A percentile compares a stretch with the other conserved stretches of the same genome.
Evolutionary conservation across 106 monocot genomes (phyloP).

Genomic region (Phalaenopsis equestris): DNA sequence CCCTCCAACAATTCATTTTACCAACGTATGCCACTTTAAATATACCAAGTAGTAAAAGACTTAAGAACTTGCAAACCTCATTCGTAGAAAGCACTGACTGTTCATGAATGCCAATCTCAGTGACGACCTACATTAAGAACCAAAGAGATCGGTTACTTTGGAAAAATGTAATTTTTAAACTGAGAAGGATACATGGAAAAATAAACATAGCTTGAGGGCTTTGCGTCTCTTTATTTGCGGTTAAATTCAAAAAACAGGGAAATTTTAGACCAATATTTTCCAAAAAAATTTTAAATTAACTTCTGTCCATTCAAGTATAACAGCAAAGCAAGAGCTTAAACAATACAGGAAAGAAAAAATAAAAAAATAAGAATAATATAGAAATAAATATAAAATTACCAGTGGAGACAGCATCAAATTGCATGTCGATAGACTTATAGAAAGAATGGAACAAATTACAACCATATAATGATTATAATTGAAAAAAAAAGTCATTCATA

Average conservation of each 20-base stretch:
- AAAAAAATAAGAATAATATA: not conserved
- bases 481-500: not conserved
- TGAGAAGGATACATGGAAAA: not conserved
- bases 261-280: not conserved
- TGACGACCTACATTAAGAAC: slow-evolving; percentile 13
- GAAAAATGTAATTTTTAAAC: not conserved
- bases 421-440: not conserved
- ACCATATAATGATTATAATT: not conserved
- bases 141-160: not conserved
- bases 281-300: not conserved
- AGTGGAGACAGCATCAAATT: not conserved
- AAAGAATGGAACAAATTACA: not conserved
- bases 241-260: not conserved
- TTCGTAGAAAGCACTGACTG: slow-evolving; percentile 7
- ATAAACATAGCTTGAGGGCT: not conserved
- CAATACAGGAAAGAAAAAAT: not conserved
- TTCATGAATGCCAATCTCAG: slow-evolving; percentile 14
- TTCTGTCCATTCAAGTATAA: not conserved
- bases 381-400: not conserved
- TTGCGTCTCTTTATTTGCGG: not conserved
- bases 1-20: not conserved
- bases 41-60: not conserved
- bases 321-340: not conserved
- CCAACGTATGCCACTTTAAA: not conserved
- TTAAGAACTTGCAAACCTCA: slow-evolving; percentile 15